These are phyloP conservation scores for Arthrobotrys iridis DNA, from an alignment of 2,329 filamentous ascomycete genomes.

Conservation along the genomic window DNA sequence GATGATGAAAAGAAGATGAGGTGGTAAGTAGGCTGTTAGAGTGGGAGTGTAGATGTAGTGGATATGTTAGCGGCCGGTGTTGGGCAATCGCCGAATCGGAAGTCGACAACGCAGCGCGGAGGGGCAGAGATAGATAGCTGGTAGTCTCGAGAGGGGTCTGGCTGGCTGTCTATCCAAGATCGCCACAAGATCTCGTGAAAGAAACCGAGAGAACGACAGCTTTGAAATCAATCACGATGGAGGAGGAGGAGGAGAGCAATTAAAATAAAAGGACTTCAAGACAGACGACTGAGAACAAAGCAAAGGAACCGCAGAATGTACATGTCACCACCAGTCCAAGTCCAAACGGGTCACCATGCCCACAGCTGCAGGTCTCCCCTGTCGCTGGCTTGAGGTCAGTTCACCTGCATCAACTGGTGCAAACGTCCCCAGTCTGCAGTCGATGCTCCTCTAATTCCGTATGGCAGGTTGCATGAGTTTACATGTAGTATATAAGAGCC, in stretches of 20 bases:
- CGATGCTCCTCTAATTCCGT: conserved; percentile 9
- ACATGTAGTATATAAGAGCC: neutral
- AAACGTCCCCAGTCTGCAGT: conserved; percentile 25
- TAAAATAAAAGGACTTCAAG: neutral
- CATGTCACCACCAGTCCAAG: conserved; percentile 16
- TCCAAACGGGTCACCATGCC: conserved; percentile 31
- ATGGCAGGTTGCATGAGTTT: conserved; percentile 1
- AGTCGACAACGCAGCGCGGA: conserved; percentile 48
- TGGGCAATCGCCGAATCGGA: conserved; percentile 49
- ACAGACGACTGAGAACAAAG: neutral
- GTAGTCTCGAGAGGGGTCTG: neutral
- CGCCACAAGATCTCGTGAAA: too few relatives aligned
- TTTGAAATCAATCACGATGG: neutral
- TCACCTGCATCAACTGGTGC: conserved; percentile 35
- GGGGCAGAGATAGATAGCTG: neutral
- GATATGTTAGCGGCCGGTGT: conserved; percentile 1
- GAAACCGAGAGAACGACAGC: neutral
- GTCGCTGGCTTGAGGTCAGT: conserved; percentile 37
- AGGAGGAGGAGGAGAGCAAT: conserved; percentile 3
- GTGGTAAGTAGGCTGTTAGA: neutral
- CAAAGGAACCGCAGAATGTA: neutral
- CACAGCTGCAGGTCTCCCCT: conserved; percentile 47
- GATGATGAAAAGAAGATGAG: neutral
- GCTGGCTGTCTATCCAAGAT: too few relatives aligned
- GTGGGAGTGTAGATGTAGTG: neutral